Percentiles rank a stretch among this genome's conserved stretches.
Evolutionary conservation across 176 grass and related monocot genomes (phyloP).

Genomic region (Triticum timopheevii): DNA sequence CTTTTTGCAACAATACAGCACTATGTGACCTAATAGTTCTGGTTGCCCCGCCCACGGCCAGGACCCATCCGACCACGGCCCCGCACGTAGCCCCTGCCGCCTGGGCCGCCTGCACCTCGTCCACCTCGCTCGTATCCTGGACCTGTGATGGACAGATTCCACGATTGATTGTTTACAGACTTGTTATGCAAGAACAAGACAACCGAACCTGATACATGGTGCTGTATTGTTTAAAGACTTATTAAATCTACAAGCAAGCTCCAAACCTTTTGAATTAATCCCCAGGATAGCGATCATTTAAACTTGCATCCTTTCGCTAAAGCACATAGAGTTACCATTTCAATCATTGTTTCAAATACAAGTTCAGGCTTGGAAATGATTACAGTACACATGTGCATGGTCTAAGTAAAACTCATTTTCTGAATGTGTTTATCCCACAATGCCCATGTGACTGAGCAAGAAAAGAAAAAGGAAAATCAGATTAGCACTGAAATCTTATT

Average conservation of each 20-base stretch:
- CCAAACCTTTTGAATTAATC: not conserved
- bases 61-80: slow-evolving; percentile 74
- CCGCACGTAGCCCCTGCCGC: slow-evolving; percentile 60
- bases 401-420: not conserved
- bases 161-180: slow-evolving; percentile 1
- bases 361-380: slow-evolving; percentile 4
- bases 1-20: slow-evolving; percentile 22
- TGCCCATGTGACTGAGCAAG: not conserved
- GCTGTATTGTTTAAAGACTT: too few relatives aligned
- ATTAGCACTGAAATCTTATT: not conserved
- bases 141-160: slow-evolving; percentile 27
- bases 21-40: slow-evolving; percentile 45
- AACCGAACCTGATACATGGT: too few relatives aligned
- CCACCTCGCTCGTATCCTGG: slow-evolving; percentile 75
- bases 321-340: not conserved
- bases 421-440: not conserved
- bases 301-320: not conserved
- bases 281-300: not conserved
- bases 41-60: slow-evolving; percentile 53
- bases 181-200: not conserved
- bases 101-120: slow-evolving; percentile 48
- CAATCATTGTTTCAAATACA: not conserved
- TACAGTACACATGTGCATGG: not conserved
- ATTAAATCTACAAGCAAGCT: too few relatives aligned
- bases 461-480: not conserved